Evolutionary conservation across 1,139 yeast species (phyloP).

Genomic region (Geotrichum candidum): DNA sequence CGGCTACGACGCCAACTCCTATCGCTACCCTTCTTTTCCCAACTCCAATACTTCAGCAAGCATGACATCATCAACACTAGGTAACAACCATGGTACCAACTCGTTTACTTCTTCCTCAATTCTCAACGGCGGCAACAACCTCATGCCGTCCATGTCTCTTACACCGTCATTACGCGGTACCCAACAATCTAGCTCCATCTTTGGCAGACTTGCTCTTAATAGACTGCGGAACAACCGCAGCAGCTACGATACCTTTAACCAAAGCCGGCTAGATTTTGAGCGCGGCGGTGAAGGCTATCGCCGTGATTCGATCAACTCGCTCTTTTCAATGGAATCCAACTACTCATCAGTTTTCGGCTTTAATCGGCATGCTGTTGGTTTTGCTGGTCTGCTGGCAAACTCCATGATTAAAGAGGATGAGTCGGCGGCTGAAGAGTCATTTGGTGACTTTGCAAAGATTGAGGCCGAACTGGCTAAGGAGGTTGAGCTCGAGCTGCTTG

Average conservation of each 20-base stretch:
- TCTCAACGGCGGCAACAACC: background rate
- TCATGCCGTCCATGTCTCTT: slow-evolving; percentile 17
- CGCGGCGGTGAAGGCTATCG: slow-evolving; percentile 21
- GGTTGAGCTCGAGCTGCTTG: slow-evolving; percentile 56
- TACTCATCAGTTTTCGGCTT: slow-evolving; percentile 24
- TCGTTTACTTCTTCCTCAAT: slow-evolving; percentile 6
- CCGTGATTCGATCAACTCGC: slow-evolving; percentile 30
- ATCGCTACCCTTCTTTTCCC: background rate
- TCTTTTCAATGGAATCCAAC: slow-evolving; percentile 29
- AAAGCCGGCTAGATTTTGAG: slow-evolving; percentile 23
- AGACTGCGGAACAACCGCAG: slow-evolving; percentile 6
- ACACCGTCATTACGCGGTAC: slow-evolving; percentile 13
- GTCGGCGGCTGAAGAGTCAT: slow-evolving; percentile 15
- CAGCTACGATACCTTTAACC: slow-evolving; percentile 21
- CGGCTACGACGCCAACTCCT: slow-evolving; percentile 14
- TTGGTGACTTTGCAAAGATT: slow-evolving; percentile 29
- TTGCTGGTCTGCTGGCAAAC: slow-evolving; percentile 34
- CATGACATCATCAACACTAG: slow-evolving; percentile 1
- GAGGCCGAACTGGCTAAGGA: slow-evolving; percentile 40
- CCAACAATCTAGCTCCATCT: slow-evolving; percentile 8
- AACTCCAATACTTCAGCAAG: background rate
- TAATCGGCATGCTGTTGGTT: slow-evolving; percentile 33
- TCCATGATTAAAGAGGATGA: slow-evolving; percentile 32
- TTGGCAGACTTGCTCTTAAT: slow-evolving; percentile 11
- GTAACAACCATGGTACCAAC: slow-evolving; percentile 2